Conservation (phyloP, 2,329 filamentous ascomycete species). For the Fusarium sp. region DNA sequence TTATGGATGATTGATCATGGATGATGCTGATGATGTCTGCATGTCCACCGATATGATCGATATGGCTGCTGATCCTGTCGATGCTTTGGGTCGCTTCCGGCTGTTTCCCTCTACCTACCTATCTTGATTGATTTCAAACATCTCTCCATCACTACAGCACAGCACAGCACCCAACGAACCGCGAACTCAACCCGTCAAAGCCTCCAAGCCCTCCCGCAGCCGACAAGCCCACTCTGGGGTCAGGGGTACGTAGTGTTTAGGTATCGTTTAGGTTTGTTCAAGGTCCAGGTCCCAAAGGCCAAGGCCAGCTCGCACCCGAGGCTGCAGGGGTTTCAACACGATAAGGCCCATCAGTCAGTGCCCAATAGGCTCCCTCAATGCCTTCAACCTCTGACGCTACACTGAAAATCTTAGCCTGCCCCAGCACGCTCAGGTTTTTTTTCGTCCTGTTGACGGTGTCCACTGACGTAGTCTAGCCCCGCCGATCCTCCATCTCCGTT, state of each 20-base stretch:
- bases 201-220: conserved; percentile 21
- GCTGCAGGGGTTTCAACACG: conserved; percentile 32
- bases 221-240: conserved; percentile 26
- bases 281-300: conserved; percentile 17
- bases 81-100: conserved; percentile 30
- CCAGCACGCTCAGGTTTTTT: conserved; percentile 35
- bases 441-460: conserved; percentile 23
- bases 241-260: conserved; percentile 10
- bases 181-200: conserved; percentile 13
- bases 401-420: conserved; percentile 35
- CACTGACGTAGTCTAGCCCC: conserved; percentile 44
- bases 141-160: not conserved
- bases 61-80: conserved; percentile 32
- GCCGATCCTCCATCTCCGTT: conserved; percentile 34
- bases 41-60: conserved; percentile 17
- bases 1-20: conserved; percentile 35
- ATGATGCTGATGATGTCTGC: conserved; percentile 34
- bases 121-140: conserved; percentile 33
- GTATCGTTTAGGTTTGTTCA: conserved; percentile 20
- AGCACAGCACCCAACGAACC: conserved; percentile 8
- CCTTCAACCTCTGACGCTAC: conserved; percentile 26
- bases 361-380: conserved; percentile 40
- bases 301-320: conserved; percentile 27
- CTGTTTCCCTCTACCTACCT: conserved; percentile 7
- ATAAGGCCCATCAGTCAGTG: conserved; percentile 24